These are phyloP conservation scores for Lipomyces yamanashiensis DNA, from an alignment of 805 yeast species.

Conservation along the genomic window DNA sequence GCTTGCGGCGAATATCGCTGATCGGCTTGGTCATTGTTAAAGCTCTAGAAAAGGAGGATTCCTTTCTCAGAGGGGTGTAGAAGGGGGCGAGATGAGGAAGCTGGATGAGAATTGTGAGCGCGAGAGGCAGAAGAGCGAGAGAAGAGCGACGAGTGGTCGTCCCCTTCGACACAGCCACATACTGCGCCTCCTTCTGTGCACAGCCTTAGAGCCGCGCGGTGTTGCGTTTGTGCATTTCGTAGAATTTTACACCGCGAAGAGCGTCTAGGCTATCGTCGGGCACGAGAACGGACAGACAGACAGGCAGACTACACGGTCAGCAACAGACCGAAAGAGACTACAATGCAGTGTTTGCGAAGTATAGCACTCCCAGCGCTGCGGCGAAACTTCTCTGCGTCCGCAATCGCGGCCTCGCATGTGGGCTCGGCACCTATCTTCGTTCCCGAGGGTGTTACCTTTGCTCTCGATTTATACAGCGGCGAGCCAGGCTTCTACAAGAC, in stretches of 20 bases:
- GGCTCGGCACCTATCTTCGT: constrained; percentile 79
- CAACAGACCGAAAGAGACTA: neutral
- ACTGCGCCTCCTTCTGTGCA: constrained; percentile 1
- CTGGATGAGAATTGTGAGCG: neutral
- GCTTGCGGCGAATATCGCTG: constrained; percentile 51
- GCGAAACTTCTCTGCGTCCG: constrained; percentile 22
- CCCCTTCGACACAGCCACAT: constrained; percentile 13
- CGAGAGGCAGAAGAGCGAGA: neutral
- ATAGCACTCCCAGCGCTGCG: neutral
- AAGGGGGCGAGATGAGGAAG: neutral
- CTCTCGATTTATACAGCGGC: constrained; percentile 41
- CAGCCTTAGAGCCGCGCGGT: constrained; percentile 7
- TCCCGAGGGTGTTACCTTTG: constrained; percentile 62
- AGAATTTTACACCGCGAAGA: too few relatives aligned
- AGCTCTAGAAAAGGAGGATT: neutral
- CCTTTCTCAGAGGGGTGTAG: neutral
- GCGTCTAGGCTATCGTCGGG: too few relatives aligned
- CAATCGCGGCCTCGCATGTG: constrained; percentile 58
- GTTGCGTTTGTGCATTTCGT: neutral
- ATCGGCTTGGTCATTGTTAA: constrained; percentile 31
- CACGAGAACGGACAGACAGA: neutral
- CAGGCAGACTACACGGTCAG: neutral
- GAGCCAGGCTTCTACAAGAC: constrained; percentile 47
- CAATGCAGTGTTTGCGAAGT: constrained; percentile 3
- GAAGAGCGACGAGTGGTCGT: constrained; percentile 12